Conservation (phyloP, 1,284 basidiomycete genomes). For the Malassezia obtusa region DNA sequence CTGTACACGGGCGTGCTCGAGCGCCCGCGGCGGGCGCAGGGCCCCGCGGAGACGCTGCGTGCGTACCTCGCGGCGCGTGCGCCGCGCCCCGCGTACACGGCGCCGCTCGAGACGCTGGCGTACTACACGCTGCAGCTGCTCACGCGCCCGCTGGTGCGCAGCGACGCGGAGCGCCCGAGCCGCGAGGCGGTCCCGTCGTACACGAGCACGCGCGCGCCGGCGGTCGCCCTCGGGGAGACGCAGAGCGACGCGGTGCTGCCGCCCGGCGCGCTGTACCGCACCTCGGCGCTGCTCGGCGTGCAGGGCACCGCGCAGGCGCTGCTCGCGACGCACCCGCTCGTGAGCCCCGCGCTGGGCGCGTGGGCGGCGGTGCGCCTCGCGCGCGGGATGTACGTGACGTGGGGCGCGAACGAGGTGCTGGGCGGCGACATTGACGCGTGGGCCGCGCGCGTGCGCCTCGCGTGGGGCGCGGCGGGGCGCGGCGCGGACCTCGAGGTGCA, state of each 20-base stretch:
- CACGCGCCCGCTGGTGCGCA: slow-evolving; percentile 1
- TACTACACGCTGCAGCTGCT: neutral
- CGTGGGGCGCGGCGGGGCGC: neutral
- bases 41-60: slow-evolving; percentile 16
- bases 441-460: slow-evolving; percentile 20
- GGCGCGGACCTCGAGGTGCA: slow-evolving; percentile 27
- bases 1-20: slow-evolving; percentile 38
- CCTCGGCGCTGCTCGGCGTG: slow-evolving; percentile 19
- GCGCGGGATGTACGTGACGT: slow-evolving; percentile 33
- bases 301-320: slow-evolving; percentile 19
- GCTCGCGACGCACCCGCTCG: slow-evolving; percentile 24
- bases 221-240: neutral
- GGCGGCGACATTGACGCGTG: slow-evolving; percentile 40
- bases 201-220: neutral
- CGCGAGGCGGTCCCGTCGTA: neutral
- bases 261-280: neutral
- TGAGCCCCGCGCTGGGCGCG: slow-evolving; percentile 37
- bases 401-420: slow-evolving; percentile 40
- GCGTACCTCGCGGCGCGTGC: neutral
- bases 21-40: slow-evolving; percentile 33
- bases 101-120: neutral
- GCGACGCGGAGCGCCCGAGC: neutral
- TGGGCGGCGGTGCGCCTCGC: slow-evolving; percentile 32
- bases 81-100: neutral
- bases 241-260: neutral